Evolutionary conservation across 345 rosid species (phyloP), one percentile per base, ranked within the genome.

Genomic region (Diplotaxis tenuifolia): DNA sequence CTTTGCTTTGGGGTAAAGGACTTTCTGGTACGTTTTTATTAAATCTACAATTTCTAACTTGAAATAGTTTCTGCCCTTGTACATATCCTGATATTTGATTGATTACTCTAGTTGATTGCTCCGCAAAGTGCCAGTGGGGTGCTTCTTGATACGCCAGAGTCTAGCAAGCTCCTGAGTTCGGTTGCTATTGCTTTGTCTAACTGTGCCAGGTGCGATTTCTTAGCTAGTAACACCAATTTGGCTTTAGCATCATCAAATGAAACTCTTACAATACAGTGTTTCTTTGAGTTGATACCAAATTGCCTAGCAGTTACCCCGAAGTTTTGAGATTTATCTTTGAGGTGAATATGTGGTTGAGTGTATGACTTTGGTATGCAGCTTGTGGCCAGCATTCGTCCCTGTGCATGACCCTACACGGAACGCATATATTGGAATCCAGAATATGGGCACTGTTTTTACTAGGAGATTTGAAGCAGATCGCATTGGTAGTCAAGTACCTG

Each of bases 41-140:
- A 20, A 56, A 61, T 68, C 60, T 49, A 29, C 61, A 28, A 16
- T 67, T 22, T 55, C 11, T 62, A n/a, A 56, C 65, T 9, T 68
- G 21, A 68, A 7, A 4, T 11, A 5, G 16, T 53, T 14, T 32
- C 25, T 60, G 19, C 40, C 58, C 23, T 22, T 78, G 16, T 73
- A 57, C 56, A 18, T 34, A 19, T 42, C 25, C 65, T 10, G 7
- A 65, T 52, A 27, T 66, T 50, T 69, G 59, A 45, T 31, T 49
- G 58, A 28, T 5, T 67, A 28, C 18, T 65, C 74, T 80, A 92
- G 99, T 86, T 92, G 29, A 90, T 92, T 79, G 89, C 91, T 70
- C 95, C 98, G 75, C 99, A 87, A 78, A 92, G 98, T 89, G 99
- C 94, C 71, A 95, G 97, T 9, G 97, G 98, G 36, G 97, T 95